Evolutionary conservation across 2,329 filamentous ascomycete species (phyloP).

Genomic region (Penicillium digitatum): DNA sequence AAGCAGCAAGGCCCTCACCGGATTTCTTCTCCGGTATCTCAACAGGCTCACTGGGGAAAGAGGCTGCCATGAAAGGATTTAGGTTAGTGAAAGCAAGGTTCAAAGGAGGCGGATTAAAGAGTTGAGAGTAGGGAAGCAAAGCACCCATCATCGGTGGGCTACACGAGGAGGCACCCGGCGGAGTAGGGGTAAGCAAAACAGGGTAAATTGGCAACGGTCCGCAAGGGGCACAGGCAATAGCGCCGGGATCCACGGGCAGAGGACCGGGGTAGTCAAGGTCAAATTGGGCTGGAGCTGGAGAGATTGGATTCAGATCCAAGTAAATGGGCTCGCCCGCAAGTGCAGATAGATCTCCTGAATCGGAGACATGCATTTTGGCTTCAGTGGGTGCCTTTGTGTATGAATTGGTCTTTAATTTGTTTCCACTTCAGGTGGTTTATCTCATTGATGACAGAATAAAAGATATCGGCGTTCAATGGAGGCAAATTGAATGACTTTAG

Average conservation of each 20-base stretch:
- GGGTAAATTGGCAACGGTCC: neutral
- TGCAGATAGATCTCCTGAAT: too few species aligned
- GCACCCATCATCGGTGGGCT: neutral
- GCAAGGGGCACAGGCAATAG: neutral
- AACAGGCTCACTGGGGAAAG: neutral
- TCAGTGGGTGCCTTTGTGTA: neutral
- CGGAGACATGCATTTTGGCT: neutral
- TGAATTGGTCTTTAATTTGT: neutral
- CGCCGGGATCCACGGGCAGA: neutral
- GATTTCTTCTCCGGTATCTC: neutral
- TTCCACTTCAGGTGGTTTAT: neutral
- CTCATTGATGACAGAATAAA: neutral
- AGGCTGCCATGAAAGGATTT: neutral
- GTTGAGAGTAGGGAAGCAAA: neutral
- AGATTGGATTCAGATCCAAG: neutral
- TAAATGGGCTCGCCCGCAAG: too few species aligned
- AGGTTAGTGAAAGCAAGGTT: neutral
- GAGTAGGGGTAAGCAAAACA: neutral
- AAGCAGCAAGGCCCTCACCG: neutral
- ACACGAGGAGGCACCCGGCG: neutral
- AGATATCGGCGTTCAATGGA: neutral
- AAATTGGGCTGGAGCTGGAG: neutral
- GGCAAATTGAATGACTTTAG: neutral
- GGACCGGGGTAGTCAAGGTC: neutral
- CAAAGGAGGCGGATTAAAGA: neutral